Base-by-base conservation (phyloP, 176 grass and related monocot genomes). In the Pontederia crassipes region DNA sequence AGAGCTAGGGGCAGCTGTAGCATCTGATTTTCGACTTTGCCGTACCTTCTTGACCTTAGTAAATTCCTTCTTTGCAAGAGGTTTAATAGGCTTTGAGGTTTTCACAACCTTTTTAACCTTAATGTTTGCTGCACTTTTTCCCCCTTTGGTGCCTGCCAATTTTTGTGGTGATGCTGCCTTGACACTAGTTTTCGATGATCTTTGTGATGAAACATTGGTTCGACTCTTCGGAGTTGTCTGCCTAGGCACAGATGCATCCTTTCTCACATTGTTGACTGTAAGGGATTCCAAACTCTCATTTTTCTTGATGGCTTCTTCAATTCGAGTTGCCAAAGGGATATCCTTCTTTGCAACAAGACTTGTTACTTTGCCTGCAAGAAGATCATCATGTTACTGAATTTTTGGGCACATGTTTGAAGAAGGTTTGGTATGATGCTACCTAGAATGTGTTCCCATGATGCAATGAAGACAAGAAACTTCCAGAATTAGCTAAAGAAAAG, bases 251-350 rank as follows among this genome's bases (percentile, higher is more conserved):
- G 12, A 4, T 3, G 60, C 11, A 17, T 61, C 72, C 57, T 70
- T 98, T 78, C 81, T 85, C 16, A 91, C 79, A 57, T 57, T 79
- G 62, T 59, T 65, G 17, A 71, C 76, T 1, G 73, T 85, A 13
- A 98, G 80, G 29, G 93, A 71, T 81, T 98, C 93, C 60, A 98
- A 80, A 60, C 93, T 98, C 71, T 92, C 87, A 9, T 98, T 98
- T 79, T 88, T 98, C 77, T 89, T 92, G 4, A 98, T 92, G 16
- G 84, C 87, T 15, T 98, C 93, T 67, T 98, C 93, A 0, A 92
- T 98, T 61, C 79, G 67, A 48, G 73, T 69, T 10, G 93, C 93
- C 79, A 98, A 75, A 79, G 63, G 61, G 51, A 86, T 57, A 55
- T 98, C 84, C 80, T 82, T 98, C 87, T 98, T 98, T 11, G 84